Evolutionary conservation across 2,329 filamentous ascomycete genomes (phyloP), one percentile per base, ranked within the genome.

Genomic region (Verticillium dahliae): DNA sequence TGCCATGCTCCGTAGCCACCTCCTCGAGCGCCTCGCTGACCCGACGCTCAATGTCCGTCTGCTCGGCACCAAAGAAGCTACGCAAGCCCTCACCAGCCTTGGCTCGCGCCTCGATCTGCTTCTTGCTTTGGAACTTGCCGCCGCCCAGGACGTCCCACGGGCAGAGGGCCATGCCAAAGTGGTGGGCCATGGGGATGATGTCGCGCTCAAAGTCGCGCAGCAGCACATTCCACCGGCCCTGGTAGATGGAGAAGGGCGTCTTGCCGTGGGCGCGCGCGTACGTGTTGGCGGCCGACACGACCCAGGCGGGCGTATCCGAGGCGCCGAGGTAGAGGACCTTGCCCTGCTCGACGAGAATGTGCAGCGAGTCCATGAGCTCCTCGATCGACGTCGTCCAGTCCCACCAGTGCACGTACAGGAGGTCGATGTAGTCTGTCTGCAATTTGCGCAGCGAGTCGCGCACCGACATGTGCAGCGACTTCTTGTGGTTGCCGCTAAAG

Each of bases 141-240:
- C 73, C 78, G 18, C 83, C 84, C 6, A 87, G 73, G 0, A 80
- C 82, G 58, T 84, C 85, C 85, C 85, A 90, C 0, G 86, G 85
- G 0, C 78, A 74, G 4, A 87, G 65, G 27, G 76, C 86, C 86
- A 80, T 78, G 61, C 76, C 76, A 37, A 74, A 75, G 31, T 72
- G 68, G 15, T 73, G 70, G 6, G 70, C 70, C 76, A 80, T 78
- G 3, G 78, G 78, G 11, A 80, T 66, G 55, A 78, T 76, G 4
- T 78, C 76, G 18, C 76, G 72, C 64, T 79, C 76, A 33, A 77
- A 66, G 62, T 77, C 74, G 11, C 75, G 71, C 27, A 60, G 22
- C 57, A 69, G 63, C 6, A 73, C 62, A 56, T 69, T 75, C 75
- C 75, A 78, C 3, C 69, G 68, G 33, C 75, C 76, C 67, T 78